Conservation (phyloP, 306 rosid genomes). For the Quillaja saponaria region DNA sequence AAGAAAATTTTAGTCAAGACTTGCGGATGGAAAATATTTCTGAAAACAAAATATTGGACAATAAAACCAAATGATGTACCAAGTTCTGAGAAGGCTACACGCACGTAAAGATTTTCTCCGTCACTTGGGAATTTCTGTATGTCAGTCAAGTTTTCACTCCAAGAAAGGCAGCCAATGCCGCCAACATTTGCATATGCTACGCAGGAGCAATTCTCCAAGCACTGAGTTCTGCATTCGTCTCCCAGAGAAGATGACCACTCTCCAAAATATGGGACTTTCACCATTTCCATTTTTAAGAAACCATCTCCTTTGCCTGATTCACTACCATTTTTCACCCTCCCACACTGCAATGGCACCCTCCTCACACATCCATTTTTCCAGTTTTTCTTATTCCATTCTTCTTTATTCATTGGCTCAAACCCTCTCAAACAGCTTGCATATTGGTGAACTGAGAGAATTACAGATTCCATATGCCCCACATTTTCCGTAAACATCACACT, state of each 20-base stretch:
- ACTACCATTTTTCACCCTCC: not conserved
- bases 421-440: conserved; percentile 48
- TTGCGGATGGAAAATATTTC: too few relatives aligned
- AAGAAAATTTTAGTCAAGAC: too few relatives aligned
- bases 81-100: conserved; percentile 13
- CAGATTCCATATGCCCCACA: conserved; percentile 42
- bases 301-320: conserved; percentile 19
- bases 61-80: conserved; percentile 14
- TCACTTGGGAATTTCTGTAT: not conserved
- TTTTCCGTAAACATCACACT: conserved; percentile 37
- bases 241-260: not conserved
- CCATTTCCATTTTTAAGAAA: conserved; percentile 23
- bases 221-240: conserved; percentile 11
- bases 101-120: conserved; percentile 31
- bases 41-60: too few relatives aligned
- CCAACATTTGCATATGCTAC: conserved; percentile 24
- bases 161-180: conserved; percentile 22
- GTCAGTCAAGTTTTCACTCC: conserved; percentile 32
- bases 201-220: conserved; percentile 33
- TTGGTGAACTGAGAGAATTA: not conserved
- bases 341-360: conserved; percentile 26
- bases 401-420: conserved; percentile 33
- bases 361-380: conserved; percentile 34
- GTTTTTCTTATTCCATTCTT: conserved; percentile 14
- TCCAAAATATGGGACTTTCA: conserved; percentile 37